Percentiles rank a stretch among this genome's conserved stretches.
phyloP scores from a whole-genome alignment of 371 early-diverging fungal genomes.

The Parasitella parasitica region DNA sequence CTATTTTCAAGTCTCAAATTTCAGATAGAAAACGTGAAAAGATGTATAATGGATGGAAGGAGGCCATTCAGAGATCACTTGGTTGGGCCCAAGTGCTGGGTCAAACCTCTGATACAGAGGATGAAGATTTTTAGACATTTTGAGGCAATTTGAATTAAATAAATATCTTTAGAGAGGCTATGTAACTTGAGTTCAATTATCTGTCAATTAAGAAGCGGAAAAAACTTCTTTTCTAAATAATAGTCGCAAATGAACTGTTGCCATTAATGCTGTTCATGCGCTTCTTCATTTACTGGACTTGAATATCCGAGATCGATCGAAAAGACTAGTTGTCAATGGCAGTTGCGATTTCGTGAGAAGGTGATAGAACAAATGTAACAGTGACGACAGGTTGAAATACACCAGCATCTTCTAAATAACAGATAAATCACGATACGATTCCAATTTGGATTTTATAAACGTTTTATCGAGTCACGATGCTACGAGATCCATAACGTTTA shows the following conservation, averaged over 20 bases:
- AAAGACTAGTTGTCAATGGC: not conserved
- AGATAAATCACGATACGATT: not conserved
- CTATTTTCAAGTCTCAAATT: conserved; percentile 48
- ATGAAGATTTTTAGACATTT: no score
- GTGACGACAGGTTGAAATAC: not conserved
- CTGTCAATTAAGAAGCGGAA: no score
- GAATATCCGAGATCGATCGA: no score
- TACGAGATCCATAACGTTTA: not conserved
- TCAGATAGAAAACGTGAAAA: conserved; percentile 56
- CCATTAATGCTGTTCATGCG: no score
- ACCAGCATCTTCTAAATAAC: not conserved
- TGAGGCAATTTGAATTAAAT: no score
- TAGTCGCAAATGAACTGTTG: no score
- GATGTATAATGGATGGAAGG: conserved; percentile 79
- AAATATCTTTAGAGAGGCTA: no score
- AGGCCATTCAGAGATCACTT: conserved; percentile 78
- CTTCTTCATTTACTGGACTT: no score
- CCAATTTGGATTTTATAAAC: not conserved
- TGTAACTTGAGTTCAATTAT: no score
- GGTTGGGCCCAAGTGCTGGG: conserved; percentile 57
- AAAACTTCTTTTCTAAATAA: no score
- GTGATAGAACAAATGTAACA: not conserved
- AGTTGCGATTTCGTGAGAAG: no score
- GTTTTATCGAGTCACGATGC: conserved; percentile 1
- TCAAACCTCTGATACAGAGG: not conserved